Evolutionary conservation across 352 stramenopile genomes (phyloP).

Genomic region (Phytophthora cajani): DNA sequence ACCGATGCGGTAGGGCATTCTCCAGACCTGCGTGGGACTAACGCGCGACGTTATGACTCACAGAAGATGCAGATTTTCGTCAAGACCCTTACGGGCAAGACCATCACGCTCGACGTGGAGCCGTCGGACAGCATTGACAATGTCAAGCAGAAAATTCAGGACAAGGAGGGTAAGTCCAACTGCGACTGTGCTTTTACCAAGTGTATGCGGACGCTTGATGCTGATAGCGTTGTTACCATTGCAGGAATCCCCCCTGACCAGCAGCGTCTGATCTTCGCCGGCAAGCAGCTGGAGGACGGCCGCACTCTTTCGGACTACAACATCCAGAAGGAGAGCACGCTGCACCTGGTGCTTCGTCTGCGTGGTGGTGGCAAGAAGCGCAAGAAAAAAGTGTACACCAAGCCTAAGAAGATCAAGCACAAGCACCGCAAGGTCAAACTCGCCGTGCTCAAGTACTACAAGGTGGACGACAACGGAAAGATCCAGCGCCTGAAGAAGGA

Average conservation of each 20-base stretch:
- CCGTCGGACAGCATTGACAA: conserved; percentile 99
- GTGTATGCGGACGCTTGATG: too few species aligned
- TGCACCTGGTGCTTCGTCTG: conserved; percentile 98
- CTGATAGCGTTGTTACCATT: neutral
- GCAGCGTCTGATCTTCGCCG: conserved; percentile 99
- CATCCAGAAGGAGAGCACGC: conserved; percentile 97
- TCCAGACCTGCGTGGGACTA: conserved; percentile 17
- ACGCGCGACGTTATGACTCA: conserved; percentile 23
- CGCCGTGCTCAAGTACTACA: conserved; percentile 97
- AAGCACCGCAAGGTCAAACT: conserved; percentile 98
- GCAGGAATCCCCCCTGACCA: conserved; percentile 98
- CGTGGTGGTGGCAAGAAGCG: conserved; percentile 98
- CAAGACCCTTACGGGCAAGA: conserved; percentile 98
- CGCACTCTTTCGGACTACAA: conserved; percentile 95
- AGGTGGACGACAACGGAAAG: conserved; percentile 96
- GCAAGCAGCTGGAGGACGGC: conserved; percentile 99
- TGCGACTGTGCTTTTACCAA: neutral
- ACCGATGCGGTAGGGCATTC: conserved; percentile 20
- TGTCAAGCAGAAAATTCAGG: conserved; percentile 99
- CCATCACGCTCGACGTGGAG: conserved; percentile 99
- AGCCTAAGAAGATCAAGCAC: conserved; percentile 99
- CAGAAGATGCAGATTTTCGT: conserved; percentile 96
- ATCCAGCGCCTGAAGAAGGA: conserved; percentile 98
- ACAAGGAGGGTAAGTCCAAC: conserved; percentile 95
- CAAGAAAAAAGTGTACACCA: conserved; percentile 99